Base-by-base conservation (phyloP, 306 rosid genomes). In the Corylus heterophylla region DNA sequence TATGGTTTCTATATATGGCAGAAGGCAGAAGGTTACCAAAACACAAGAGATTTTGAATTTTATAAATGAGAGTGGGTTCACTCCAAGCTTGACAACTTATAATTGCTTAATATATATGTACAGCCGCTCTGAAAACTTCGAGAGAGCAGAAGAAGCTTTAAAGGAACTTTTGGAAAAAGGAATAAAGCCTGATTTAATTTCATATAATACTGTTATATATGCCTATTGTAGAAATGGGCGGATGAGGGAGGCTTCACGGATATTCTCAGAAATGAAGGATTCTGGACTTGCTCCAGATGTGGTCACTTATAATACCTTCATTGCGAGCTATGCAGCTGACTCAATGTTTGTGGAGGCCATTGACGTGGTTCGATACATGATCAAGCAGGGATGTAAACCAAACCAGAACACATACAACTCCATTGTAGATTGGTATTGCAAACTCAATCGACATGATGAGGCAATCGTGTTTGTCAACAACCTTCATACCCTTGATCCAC, bases 51-150 rank as follows among this genome's bases (percentile, higher is more conserved):
- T 94, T 71, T 78, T 94, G 84, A 84, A 86, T 78, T 92, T 87
- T 79, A 89, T 92, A 86, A 67, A 81, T 42, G 89, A 90, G 71
- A 91, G 83, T 63, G 97, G 97, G 58, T 94, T 88, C 74, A 92
- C 95, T 82, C 93, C 95, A 13, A 92, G 88, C 92, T 83, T 92
- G 93, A 83, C 98, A 16, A 94, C 98, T 27, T 94, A 94, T 83
- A 94, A 94, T 76, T 87, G 90, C 83, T 78, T 94, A 85, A 94
- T 94, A 97, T 91, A 91, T 73, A 94, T 89, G 94, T 84, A 94
- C 71, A 88, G 92, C 74, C 95, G 94, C 59, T 91, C 97, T 3
- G 97, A 84, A 78, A 79, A 88, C 77, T 94, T 91, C 63, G 85
- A 87, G 71, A 89, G 84, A 75, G 86, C 98, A 4, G 98, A 94